Base-by-base conservation (phyloP, 208 protist species). In the Acanthamoeba triangularis region DNA sequence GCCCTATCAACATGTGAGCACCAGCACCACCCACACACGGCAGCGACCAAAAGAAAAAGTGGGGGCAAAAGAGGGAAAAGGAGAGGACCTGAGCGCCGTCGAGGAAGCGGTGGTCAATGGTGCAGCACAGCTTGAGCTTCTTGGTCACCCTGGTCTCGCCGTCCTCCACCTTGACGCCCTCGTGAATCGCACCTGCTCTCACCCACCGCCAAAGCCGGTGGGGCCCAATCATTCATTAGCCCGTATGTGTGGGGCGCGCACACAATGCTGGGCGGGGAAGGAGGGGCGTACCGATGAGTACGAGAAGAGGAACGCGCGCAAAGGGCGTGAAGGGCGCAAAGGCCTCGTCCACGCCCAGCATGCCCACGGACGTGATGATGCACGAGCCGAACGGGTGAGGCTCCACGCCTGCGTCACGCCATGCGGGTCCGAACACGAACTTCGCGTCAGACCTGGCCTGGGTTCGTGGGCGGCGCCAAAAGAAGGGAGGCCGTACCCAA, bases 261-360 rank as follows among this genome's bases (percentile, higher is more conserved):
- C 28, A 13, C 28, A 33, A 30, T 16, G 13, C 0, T 0, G 28
- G 33, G 67, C 20, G 7, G 2, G 33, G 28, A 76, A 1, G 67
- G 30, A 8, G 3, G 28, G 3, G 49, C 49, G 49, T 93, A 76
- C 87, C 87, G 87, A 93, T 93, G n/a, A 93, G 87, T 10, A 93
- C 54, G 41, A 93, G 87, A 30, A 93, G 33, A 49, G 61, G 61
- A 11, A 93, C 87, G 54, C 87, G 54, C 25, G 61, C 54, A 54
- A 93, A 93, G 35, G 87, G 87, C 7, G 87, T 93, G 87, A 93
- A 93, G 18, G 87, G 87, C 33, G 87, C 87, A 74, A 93, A 93
- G 87, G 87, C 87, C 37, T 93, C 61, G 61, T 93, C 87, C 1
- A 93, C 37, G 61, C 87, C 87, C 33, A 93, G 87, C 87, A 93